Conservation (phyloP, 192 early-diverging fungal species). For the Rhizophagus prolifer region DNA sequence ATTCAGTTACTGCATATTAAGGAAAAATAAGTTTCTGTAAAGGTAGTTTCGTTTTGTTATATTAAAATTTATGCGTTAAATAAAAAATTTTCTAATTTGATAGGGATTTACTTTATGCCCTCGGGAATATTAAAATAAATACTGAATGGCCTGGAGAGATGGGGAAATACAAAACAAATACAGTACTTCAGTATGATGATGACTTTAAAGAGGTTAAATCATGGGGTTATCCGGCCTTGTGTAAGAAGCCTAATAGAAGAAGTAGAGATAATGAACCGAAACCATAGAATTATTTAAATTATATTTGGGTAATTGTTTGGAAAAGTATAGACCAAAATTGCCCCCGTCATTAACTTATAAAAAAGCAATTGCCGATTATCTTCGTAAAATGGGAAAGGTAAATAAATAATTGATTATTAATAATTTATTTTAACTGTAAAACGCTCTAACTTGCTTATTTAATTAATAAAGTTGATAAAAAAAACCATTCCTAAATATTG, state of each 20-base stretch:
- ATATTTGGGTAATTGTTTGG: background rate
- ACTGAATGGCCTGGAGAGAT: background rate
- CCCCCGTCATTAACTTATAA: conserved; percentile 27
- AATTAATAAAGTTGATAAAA: conserved; percentile 10
- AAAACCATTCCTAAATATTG: background rate
- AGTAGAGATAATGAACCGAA: background rate
- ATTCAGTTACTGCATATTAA: too few relatives aligned
- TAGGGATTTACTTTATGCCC: too few relatives aligned
- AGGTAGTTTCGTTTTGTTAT: too few relatives aligned
- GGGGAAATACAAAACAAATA: background rate
- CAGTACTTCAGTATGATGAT: background rate
- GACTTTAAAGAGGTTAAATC: background rate
- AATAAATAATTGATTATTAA: background rate
- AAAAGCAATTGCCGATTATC: background rate
- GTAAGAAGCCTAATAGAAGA: background rate
- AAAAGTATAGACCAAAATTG: conserved; percentile 1
- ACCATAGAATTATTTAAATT: background rate
- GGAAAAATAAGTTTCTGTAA: too few relatives aligned
- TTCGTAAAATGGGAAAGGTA: background rate
- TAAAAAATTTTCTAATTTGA: too few relatives aligned
- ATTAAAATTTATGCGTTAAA: too few relatives aligned
- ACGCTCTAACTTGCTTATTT: too few relatives aligned
- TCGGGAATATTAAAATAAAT: background rate
- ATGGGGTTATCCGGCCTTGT: background rate
- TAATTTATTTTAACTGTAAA: too few relatives aligned